Percentiles rank a stretch among this genome's conserved stretches.
Evolutionary conservation across 106 monocot genomes (phyloP).

Genomic region (Dendrobium nobile): DNA sequence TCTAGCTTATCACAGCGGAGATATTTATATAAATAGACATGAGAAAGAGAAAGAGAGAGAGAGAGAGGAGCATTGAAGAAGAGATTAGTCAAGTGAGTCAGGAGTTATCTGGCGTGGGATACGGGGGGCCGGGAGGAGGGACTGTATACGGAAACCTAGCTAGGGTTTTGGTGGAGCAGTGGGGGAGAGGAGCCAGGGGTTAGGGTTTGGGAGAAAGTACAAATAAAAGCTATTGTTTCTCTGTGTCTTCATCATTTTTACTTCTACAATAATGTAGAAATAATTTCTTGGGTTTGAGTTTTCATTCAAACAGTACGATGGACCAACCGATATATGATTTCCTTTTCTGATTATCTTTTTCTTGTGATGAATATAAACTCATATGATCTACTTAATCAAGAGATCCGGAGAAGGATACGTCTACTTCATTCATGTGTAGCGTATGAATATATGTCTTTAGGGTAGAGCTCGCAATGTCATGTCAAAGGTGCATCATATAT

Average conservation of each 20-base stretch:
- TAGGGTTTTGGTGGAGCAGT: slow-evolving; percentile 12
- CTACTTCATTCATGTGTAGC: too few species aligned
- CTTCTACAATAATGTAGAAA: slow-evolving; percentile 12
- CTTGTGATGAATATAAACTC: too few species aligned
- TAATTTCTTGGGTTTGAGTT: slow-evolving; percentile 13
- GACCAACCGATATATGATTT: neutral
- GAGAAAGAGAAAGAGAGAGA: too few species aligned
- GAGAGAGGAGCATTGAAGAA: neutral
- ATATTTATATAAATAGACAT: slow-evolving; percentile 3
- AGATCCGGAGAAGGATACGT: neutral
- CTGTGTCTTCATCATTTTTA: neutral
- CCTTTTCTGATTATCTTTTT: too few species aligned
- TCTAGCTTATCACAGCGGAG: neutral
- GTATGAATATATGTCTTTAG: neutral
- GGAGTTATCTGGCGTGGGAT: slow-evolving; percentile 18
- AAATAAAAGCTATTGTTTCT: neutral
- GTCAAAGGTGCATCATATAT: neutral
- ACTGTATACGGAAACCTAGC: slow-evolving; percentile 11
- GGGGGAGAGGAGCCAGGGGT: neutral
- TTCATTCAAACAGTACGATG: slow-evolving; percentile 17
- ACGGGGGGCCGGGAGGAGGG: neutral
- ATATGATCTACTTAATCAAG: neutral
- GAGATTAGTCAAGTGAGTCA: slow-evolving; percentile 16
- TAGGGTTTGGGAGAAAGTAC: neutral
- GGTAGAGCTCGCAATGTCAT: neutral